Base-by-base conservation (phyloP, 208 protist species). In the Angomonas desouzai region DNA sequence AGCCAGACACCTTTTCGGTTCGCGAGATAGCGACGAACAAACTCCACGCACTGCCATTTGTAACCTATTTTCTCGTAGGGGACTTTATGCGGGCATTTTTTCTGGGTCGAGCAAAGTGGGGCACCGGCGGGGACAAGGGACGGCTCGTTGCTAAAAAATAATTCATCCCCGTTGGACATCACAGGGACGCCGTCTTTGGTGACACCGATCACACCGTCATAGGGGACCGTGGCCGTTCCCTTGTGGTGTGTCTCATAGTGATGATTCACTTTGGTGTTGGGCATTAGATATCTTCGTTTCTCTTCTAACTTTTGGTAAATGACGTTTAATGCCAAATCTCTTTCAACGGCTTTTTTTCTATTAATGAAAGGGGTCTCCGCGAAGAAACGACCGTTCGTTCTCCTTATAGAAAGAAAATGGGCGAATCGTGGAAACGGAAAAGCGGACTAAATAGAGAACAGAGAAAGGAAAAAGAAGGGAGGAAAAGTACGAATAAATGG, bases 31-130 rank as follows among this genome's bases (percentile, higher is more conserved):
- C 87, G 72, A 11, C 81, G 80, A 27, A 74, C 87, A 57, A 89
- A 87, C 74, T 93, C 83, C 10, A 89, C 72, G 58, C 72, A 80
- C 29, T 88, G 71, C 80, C 87, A 91, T 62, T 88, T 85, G 43
- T 72, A 55, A 27, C 84, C 87, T 22, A 91, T 56, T 49, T 66
- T 84, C 40, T 48, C 29, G 60, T 75, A 77, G 9, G 69, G 49
- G 7, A 53, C 25, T 32, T 65, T 62, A 2, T n/a, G 32, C 20
- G 48, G 68, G 22, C 43, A 57, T 16, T 58, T 40, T 9, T 33
- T 65, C 29, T 78, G 66, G 43, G 75, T 76, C 32, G 77, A 80
- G 48, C 67, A 77, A 3, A 89, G 69, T 4, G 68, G 66, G 48
- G 76, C 34, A 40, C 51, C 75, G 3, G 51, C 27, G 4, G 81